Evolutionary conservation across 2,329 filamentous ascomycete species (phyloP), one percentile per base, ranked within the genome.

Genomic region (Zymoseptoria brevis): DNA sequence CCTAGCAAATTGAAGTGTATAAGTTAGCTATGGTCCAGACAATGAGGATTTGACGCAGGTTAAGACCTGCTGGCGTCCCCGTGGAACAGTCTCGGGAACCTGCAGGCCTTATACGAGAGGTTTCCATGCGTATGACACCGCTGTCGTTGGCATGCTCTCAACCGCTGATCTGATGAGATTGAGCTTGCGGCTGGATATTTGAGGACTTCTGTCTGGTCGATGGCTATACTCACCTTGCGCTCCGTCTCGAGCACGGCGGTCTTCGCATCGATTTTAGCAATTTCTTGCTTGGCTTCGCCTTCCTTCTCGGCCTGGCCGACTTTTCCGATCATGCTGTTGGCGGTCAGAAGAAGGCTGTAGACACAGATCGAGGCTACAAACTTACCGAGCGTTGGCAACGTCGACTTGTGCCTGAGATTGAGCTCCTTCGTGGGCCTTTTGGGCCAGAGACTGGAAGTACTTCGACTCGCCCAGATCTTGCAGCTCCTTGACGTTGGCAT

Each of bases 241-340:
- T 93, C 86, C 0, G 90, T 94, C 77, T 93, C 90, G 61, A 89
- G 82, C 1, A 94, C 88, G 1, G 89, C 89, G 0, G 90, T 95
- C 67, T 90, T 86, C 64, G 90, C 89, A 73, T 92, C 84, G 75
- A 95, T 95, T 78, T 91, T 93, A 67, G 89, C 89, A 50, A 95
- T 88, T 69, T 92, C 87, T 57, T 91, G 88, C 72, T 94, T 90
- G 63, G 91, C 88, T 68, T 89, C 82, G 64, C 90, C 90, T 69
- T 86, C 83, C 68, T 89, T 87, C 72, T 90, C 81, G 22, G 89
- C 86, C 73, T 94, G 89, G 59, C 87, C 88, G 13, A 90, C 86
- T 66, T 87, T 87, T 68, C 87, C 88, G 55, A 80, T 80, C 67
- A 83, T 84, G 48, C 63, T 24, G 51, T 22, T 45, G 35, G 13